Evolutionary conservation across 2,329 filamentous ascomycete species (phyloP).

Genomic region (Fusarium drepaniforme): DNA sequence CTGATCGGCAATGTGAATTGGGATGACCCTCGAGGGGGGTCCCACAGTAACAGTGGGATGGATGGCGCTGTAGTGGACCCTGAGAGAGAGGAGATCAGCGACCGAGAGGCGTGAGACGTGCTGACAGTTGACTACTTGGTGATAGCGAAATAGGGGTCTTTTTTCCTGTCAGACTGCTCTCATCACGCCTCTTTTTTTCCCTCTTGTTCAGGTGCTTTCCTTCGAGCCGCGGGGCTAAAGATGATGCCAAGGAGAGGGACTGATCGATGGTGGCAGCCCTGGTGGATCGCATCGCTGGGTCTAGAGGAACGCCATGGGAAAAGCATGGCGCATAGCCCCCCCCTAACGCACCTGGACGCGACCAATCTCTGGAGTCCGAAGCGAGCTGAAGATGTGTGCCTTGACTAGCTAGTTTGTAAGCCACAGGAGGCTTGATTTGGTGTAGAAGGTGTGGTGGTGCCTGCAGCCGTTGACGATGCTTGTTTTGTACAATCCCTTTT

Average conservation of each 20-base stretch:
- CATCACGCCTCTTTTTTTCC: not conserved
- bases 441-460: not conserved
- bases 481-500: not conserved
- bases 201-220: not conserved
- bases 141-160: not conserved
- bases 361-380: not conserved
- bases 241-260: not conserved
- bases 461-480: not conserved
- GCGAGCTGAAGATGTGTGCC: not conserved
- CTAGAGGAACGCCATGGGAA: not conserved
- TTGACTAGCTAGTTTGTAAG: not conserved
- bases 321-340: not conserved
- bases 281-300: not conserved
- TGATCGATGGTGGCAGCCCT: conserved; percentile 7
- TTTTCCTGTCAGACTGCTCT: not conserved
- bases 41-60: conserved; percentile 4
- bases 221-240: not conserved
- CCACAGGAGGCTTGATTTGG: not conserved
- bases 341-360: not conserved
- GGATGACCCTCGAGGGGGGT: conserved; percentile 7
- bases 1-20: conserved; percentile 11
- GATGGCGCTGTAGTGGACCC: not conserved
- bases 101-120: not conserved
- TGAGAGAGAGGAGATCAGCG: not conserved
- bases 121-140: not conserved